These are phyloP conservation scores for Calonectria leucothoes DNA, from an alignment of 2,329 filamentous ascomycete genomes.

Conservation along the genomic window DNA sequence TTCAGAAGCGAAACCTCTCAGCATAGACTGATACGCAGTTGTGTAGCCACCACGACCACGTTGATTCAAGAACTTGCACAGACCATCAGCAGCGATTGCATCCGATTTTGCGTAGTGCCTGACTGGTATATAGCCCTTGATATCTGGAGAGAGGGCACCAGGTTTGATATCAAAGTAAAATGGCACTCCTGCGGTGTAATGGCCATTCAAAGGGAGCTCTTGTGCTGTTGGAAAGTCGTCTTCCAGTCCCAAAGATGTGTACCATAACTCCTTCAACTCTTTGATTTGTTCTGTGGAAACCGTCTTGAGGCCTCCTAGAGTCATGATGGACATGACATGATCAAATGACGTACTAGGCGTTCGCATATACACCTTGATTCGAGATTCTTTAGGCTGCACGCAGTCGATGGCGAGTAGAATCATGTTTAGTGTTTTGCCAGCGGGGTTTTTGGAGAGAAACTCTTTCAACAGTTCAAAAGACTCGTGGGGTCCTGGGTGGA, in stretches of 20 bases:
- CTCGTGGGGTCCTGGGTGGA: not conserved
- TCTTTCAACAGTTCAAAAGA: not conserved
- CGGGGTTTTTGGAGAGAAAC: not conserved
- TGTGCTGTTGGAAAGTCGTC: not conserved
- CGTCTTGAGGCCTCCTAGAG: not conserved
- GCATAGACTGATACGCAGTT: not conserved
- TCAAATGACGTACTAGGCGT: not conserved
- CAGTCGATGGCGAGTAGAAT: not conserved
- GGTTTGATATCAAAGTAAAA: not conserved
- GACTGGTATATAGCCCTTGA: not conserved
- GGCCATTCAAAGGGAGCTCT: not conserved
- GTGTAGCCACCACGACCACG: not conserved
- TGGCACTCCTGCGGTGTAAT: not conserved
- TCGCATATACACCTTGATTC: not conserved
- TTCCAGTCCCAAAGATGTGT: not conserved
- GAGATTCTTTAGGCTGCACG: not conserved
- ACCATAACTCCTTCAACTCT: not conserved
- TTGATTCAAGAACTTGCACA: not conserved
- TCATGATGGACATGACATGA: not conserved
- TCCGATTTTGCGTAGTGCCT: not conserved
- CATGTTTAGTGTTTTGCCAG: not conserved
- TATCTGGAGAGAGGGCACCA: not conserved
- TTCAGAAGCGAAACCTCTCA: not conserved
- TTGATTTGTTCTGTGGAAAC: not conserved
- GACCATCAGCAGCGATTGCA: not conserved